Percentiles rank a stretch among this genome's conserved stretches.
Conservation (phyloP, 495 filamentous ascomycete species). For the Sporormia fimetaria region DNA sequence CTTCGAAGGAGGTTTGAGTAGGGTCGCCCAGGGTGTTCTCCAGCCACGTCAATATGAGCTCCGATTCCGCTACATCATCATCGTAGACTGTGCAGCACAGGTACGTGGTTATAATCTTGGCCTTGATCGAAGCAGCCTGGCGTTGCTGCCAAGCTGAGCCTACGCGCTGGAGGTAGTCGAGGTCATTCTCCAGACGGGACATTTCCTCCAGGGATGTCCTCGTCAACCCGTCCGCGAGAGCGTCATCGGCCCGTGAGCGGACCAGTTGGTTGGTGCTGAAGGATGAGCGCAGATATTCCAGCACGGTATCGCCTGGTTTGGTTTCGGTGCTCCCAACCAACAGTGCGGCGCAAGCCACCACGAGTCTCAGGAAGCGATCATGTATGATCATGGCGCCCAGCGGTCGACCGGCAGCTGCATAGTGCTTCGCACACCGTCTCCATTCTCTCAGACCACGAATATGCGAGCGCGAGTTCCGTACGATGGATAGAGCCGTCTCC, state of each 20-base stretch:
- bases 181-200: slow-evolving; percentile 71
- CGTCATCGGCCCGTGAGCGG: slow-evolving; percentile 10
- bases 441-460: slow-evolving; percentile 55
- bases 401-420: slow-evolving; percentile 64
- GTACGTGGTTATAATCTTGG: slow-evolving; percentile 66
- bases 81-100: slow-evolving; percentile 72
- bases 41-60: slow-evolving; percentile 77
- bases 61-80: slow-evolving; percentile 65
- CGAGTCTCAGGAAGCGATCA: slow-evolving; percentile 70
- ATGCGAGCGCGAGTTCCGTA: slow-evolving; percentile 48
- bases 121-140: slow-evolving; percentile 76
- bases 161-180: slow-evolving; percentile 69
- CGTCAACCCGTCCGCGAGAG: slow-evolving; percentile 54
- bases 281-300: slow-evolving; percentile 59
- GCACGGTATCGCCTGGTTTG: slow-evolving; percentile 50
- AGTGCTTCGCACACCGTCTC: slow-evolving; percentile 72
- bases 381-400: slow-evolving; percentile 88
- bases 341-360: slow-evolving; percentile 68
- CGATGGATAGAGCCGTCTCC: slow-evolving; percentile 75
- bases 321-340: slow-evolving; percentile 48
- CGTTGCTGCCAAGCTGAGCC: slow-evolving; percentile 78
- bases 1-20: slow-evolving; percentile 66
- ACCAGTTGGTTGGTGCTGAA: slow-evolving; percentile 24
- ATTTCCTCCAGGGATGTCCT: slow-evolving; percentile 71
- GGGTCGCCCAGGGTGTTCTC: slow-evolving; percentile 65